Evolutionary conservation across 129 eudicot species (phyloP).

Genomic region (Flaveria sonorensis): DNA sequence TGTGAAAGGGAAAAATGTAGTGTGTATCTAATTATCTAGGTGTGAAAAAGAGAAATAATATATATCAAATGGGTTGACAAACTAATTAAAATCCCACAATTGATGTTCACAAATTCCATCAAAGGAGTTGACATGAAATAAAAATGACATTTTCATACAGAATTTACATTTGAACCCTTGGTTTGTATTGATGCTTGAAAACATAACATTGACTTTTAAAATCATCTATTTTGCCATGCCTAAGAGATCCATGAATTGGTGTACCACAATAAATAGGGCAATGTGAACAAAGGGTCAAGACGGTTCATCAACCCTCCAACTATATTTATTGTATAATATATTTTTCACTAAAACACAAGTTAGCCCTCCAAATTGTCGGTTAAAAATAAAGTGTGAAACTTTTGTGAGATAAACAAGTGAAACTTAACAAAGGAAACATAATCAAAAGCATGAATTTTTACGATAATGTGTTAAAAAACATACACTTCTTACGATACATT

Average conservation of each 20-base stretch:
- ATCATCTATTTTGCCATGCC: not conserved
- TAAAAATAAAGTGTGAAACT: no score
- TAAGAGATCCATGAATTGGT: not conserved
- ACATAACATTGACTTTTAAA: not conserved
- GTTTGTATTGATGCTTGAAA: not conserved
- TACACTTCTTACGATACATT: no score
- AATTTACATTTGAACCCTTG: not conserved
- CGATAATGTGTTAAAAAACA: no score
- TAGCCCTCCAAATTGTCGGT: no score
- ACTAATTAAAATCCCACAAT: constrained; percentile 8
- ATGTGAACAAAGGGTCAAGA: no score
- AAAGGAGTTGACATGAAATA: constrained; percentile 23
- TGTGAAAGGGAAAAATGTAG: not conserved
- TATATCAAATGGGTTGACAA: not conserved
- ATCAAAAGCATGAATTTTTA: no score
- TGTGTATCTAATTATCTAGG: not conserved
- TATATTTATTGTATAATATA: no score
- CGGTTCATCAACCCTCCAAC: no score
- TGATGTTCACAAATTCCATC: not conserved
- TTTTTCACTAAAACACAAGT: no score
- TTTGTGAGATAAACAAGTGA: no score
- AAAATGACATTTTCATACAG: constrained; percentile 13
- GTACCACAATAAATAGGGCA: not conserved
- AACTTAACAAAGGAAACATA: no score
- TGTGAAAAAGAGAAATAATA: constrained; percentile 29